Evolutionary conservation across 352 stramenopile genomes (phyloP).

Genomic region (Phytophthora sansomeana): DNA sequence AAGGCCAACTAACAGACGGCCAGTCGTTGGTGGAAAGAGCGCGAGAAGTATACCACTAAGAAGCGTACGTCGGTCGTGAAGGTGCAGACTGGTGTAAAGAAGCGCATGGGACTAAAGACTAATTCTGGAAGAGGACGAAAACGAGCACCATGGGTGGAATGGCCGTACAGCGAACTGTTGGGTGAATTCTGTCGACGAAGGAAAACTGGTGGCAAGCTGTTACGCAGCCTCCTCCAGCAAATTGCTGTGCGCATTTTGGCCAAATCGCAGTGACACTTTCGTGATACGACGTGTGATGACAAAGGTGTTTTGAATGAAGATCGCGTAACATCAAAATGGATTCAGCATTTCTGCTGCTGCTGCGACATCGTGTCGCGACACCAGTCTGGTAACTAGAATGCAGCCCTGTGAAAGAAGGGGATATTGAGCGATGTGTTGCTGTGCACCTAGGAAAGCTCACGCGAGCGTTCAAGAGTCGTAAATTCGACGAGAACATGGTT

Average conservation of each 20-base stretch:
- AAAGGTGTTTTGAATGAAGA: too few species aligned
- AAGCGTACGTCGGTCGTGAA: not conserved
- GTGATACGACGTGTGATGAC: not conserved
- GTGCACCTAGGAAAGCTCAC: not conserved
- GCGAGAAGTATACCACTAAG: not conserved
- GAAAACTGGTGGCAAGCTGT: not conserved
- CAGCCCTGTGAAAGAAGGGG: not conserved
- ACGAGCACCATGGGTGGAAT: not conserved
- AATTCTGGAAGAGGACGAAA: not conserved
- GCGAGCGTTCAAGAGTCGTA: not conserved
- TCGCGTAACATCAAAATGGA: too few species aligned
- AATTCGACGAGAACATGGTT: not conserved
- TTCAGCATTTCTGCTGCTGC: too few species aligned
- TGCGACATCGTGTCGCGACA: too few species aligned
- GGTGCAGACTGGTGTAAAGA: slow-evolving; percentile 1
- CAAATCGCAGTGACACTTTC: not conserved
- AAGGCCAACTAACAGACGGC: slow-evolving; percentile 1
- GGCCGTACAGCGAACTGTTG: not conserved
- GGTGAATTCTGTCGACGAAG: not conserved
- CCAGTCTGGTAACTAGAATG: not conserved
- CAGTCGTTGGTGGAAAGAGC: not conserved
- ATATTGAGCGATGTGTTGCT: not conserved
- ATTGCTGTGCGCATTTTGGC: not conserved
- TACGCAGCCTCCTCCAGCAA: not conserved
- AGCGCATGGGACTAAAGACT: not conserved